A percentile compares a stretch with the other conserved stretches of the same genome.
phyloP scores from a whole-genome alignment of 2,329 filamentous ascomycete species.

The Paraphoma chrysanthemicola region DNA sequence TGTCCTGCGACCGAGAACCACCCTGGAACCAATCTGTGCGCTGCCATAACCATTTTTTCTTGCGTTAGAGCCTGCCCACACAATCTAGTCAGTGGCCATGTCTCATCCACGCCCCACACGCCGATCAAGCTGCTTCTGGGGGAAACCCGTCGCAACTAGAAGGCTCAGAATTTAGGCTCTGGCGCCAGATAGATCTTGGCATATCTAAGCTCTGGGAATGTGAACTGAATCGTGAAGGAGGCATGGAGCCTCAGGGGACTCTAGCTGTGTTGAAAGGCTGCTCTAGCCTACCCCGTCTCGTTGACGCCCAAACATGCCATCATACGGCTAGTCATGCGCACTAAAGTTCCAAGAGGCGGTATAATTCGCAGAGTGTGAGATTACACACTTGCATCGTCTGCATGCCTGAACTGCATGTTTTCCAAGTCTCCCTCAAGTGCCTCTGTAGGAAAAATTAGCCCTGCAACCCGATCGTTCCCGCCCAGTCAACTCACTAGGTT shows the following conservation, averaged over 20 bases:
- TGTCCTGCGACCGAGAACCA: conserved; percentile 5
- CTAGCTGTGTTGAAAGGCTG: conserved; percentile 3
- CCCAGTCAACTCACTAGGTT: too few species aligned
- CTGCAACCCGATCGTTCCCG: too few species aligned
- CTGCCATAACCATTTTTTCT: conserved; percentile 5
- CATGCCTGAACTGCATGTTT: conserved; percentile 7
- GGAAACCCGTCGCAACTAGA: conserved; percentile 8
- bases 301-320: conserved; percentile 13
- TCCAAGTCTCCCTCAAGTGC: not conserved
- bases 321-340: conserved; percentile 17
- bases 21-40: conserved; percentile 6
- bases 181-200: too few species aligned
- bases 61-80: conserved; percentile 10
- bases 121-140: conserved; percentile 3
- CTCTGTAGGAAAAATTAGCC: not conserved
- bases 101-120: conserved; percentile 3
- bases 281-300: conserved; percentile 4
- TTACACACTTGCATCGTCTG: conserved; percentile 2
- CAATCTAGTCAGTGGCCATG: conserved; percentile 2
- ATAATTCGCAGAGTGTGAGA: conserved; percentile 7
- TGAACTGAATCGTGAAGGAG: conserved; percentile 11
- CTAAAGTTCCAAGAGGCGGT: conserved; percentile 10
- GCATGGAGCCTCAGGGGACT: conserved; percentile 11
- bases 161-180: conserved; percentile 17
- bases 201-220: conserved; percentile 1